Evolutionary conservation across 768 basidiomycete species (phyloP).

Genomic region (Termitomyces sp.): DNA sequence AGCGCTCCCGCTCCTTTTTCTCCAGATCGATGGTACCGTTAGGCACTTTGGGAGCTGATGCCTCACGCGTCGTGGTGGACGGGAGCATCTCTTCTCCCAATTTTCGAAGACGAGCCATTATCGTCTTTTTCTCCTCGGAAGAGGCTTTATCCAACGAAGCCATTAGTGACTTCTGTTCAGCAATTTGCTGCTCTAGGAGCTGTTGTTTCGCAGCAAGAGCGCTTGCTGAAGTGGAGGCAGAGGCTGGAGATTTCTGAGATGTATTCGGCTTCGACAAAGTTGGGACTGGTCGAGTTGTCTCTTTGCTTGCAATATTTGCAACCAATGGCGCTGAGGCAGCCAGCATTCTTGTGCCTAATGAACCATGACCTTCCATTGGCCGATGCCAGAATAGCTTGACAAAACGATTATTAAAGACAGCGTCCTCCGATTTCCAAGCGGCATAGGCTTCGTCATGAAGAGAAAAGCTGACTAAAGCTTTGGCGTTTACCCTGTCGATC

Average conservation of each 20-base stretch:
- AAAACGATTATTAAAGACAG: conserved; percentile 92
- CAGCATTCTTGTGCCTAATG: conserved; percentile 69
- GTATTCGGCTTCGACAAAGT: conserved; percentile 17
- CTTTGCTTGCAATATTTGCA: conserved; percentile 52
- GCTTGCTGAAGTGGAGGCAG: conserved; percentile 25
- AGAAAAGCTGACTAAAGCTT: conserved; percentile 86
- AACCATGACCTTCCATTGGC: conserved; percentile 89
- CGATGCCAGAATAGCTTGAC: conserved; percentile 96
- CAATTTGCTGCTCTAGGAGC: conserved; percentile 75
- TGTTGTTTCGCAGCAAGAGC: conserved; percentile 73
- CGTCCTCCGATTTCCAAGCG: conserved; percentile 92
- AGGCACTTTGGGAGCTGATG: conserved; percentile 21
- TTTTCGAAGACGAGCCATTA: conserved; percentile 73
- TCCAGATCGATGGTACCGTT: conserved; percentile 39
- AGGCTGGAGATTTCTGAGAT: conserved; percentile 34
- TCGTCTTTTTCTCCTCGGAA: conserved; percentile 71
- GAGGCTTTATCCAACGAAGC: conserved; percentile 59
- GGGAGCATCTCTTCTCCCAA: conserved; percentile 77
- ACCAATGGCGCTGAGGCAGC: conserved; percentile 79
- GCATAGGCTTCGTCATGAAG: conserved; percentile 79
- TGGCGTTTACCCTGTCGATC: conserved; percentile 67
- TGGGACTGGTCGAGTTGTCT: conserved; percentile 19
- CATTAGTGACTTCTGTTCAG: conserved; percentile 88
- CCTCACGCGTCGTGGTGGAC: conserved; percentile 23
- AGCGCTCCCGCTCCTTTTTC: conserved; percentile 55